Conservation (phyloP, 1,284 basidiomycete genomes). For the Heimioporus punctisporus region DNA sequence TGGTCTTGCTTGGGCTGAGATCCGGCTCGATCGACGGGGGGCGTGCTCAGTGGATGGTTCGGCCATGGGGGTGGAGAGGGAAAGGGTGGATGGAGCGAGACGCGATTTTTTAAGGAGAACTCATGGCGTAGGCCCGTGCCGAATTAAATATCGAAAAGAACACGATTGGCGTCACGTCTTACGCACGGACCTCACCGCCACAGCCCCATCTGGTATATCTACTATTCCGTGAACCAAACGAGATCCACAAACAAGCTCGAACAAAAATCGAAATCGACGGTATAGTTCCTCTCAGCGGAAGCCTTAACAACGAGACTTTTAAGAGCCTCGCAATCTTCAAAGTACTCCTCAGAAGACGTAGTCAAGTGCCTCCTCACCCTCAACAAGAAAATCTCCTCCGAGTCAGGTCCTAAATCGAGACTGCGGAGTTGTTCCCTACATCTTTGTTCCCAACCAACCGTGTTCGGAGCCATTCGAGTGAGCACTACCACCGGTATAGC, state of each 20-base stretch:
- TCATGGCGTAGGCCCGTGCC: too few relatives aligned
- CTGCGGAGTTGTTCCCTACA: slow-evolving; percentile 15
- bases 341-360: slow-evolving; percentile 10
- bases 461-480: slow-evolving; percentile 11
- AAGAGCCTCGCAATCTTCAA: slow-evolving; percentile 17
- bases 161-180: too few relatives aligned
- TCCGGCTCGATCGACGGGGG: slow-evolving; percentile 49
- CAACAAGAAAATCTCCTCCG: slow-evolving; percentile 4
- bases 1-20: slow-evolving; percentile 42
- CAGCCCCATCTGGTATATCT: too few relatives aligned
- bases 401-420: slow-evolving; percentile 8
- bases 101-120: too few relatives aligned
- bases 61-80: slow-evolving; percentile 13
- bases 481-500: slow-evolving; percentile 24
- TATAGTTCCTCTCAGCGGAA: too few relatives aligned
- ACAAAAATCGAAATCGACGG: too few relatives aligned
- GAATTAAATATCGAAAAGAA: too few relatives aligned
- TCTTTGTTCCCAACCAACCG: slow-evolving; percentile 14
- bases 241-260: too few relatives aligned
- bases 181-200: too few relatives aligned
- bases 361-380: slow-evolving; percentile 15
- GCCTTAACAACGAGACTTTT: slow-evolving; percentile 16
- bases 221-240: too few relatives aligned
- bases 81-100: background rate
- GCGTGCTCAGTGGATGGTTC: slow-evolving; percentile 20